Base-by-base conservation (phyloP, 1,284 basidiomycete species). In the Entoloma clypeatum region DNA sequence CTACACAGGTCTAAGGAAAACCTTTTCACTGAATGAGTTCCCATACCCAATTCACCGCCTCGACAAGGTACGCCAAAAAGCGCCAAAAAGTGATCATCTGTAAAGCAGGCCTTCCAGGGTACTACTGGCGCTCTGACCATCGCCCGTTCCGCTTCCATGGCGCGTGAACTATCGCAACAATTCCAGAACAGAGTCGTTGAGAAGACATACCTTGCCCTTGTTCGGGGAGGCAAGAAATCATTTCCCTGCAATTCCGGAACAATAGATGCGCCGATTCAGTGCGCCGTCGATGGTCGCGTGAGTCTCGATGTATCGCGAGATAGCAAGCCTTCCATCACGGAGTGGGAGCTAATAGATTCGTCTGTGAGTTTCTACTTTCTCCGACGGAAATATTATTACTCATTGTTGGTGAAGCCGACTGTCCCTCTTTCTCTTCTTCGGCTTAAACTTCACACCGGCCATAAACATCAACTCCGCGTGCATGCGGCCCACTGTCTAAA, bases 391-490 rank as follows among this genome's bases (percentile, higher is more conserved):
- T 39, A 44, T 22, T 19, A n/a, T 22, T 21, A 14, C 39, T 48
- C 54, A 35, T 31, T 35, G 13, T 42, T n/a, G 22, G 11, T 28
- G 46, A 67, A 79, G 79, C 60, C 69, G 5, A 63, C 58, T 21
- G 65, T 58, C 1, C 78, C 79, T 7, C 39, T 85, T 17, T 75
- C 80, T 1, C 65, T 86, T 30, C 55, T 86, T 27, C 67, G 69
- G 27, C 64, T 86, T 4, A 65, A 63, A 5, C 66, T 82, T 13
- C 60, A 71, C 37, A 84, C 83, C 3, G 84, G 83, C 1, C 55
- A 75, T 41, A 86, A 86, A 56, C 82, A 86, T 44, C 83, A 86
- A 50, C 71, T 86, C n/a, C 75, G 83, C 24, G 67, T 82, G 7
- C 81, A 85, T 45, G 54, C 79, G 16, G 71, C 83, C 0, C 66